These are phyloP conservation scores for Lippia alba DNA, from an alignment of 305 asterid species.

Conservation along the genomic window DNA sequence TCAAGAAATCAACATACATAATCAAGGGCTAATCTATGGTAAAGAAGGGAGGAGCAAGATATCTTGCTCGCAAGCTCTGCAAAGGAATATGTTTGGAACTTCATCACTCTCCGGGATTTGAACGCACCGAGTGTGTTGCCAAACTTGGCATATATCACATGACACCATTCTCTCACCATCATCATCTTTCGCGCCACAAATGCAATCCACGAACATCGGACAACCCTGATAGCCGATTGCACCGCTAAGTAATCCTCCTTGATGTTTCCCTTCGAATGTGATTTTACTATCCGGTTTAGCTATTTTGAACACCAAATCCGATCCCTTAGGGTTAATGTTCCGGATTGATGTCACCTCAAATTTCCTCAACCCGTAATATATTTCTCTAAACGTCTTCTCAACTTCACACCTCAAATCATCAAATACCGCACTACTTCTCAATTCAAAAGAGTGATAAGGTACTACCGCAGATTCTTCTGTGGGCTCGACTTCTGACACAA, in stretches of 20 bases:
- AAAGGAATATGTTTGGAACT: slow-evolving; percentile 68
- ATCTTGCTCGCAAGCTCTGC: slow-evolving; percentile 75
- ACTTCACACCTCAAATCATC: slow-evolving; percentile 65
- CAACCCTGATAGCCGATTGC: slow-evolving; percentile 40
- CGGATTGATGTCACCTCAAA: slow-evolving; percentile 42
- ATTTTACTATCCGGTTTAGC: slow-evolving; percentile 58
- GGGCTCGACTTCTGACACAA: slow-evolving; percentile 29
- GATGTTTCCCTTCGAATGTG: slow-evolving; percentile 48
- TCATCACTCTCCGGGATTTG: slow-evolving; percentile 59
- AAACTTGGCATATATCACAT: slow-evolving; percentile 86
- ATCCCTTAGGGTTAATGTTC: slow-evolving; percentile 44
- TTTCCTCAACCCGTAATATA: slow-evolving; percentile 58
- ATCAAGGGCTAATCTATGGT: slow-evolving; percentile 34
- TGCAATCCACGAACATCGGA: slow-evolving; percentile 58
- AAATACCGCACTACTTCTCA: slow-evolving; percentile 53
- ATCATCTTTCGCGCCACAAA: slow-evolving; percentile 74
- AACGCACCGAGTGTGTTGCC: slow-evolving; percentile 87
- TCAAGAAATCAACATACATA: too few species aligned
- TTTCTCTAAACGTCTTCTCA: slow-evolving; percentile 64
- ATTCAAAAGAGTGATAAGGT: slow-evolving; percentile 58
- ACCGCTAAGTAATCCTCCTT: slow-evolving; percentile 17
- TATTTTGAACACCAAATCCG: slow-evolving; percentile 62
- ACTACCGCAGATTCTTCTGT: slow-evolving; percentile 23
- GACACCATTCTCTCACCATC: slow-evolving; percentile 91
- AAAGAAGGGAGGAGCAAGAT: slow-evolving; percentile 61